Base-by-base conservation (phyloP, 2,329 filamentous ascomycete species). In the Arthrocladium fulminans region DNA sequence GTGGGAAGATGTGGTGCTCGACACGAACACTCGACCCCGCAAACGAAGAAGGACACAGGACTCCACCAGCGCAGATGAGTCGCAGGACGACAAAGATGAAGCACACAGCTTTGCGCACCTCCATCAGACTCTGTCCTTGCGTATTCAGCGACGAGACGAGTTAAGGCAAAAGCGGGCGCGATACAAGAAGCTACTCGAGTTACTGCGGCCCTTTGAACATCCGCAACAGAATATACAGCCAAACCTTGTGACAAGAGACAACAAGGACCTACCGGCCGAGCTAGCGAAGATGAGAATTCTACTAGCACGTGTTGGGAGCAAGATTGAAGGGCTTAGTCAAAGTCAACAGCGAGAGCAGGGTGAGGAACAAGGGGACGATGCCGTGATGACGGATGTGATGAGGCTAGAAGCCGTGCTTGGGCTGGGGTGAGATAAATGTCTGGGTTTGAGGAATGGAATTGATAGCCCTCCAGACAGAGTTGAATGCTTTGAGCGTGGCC, bases 221-320 rank as follows among this genome's bases (percentile, higher is more conserved):
- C 72, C 75, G 0, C 68, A 69, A 51, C 61, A 67, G 32, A 72
- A 69, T 44, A 68, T 79, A 34, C 75, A 79, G 54, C 74, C 74
- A 1, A 78, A 78, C 53, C 62, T 79, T 20, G 67, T 75, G 25
- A 74, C 72, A 27, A 66, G 66, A 44, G 73, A 77, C 56, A 70
- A 71, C 9, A 47, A 38, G n/a, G 71, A 73, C 49, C 61, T 79
- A 44, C 65, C 65, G 10, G 62, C 65, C 13, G 74, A 78, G 57
- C 50, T 79, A 49, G 67, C 69, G 42, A 72, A 68, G 57, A 74
- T 72, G 63, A 64, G 69, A 46, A 70, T 71, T 59, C 59, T 73
- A 40, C 60, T 71, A 43, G 69, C 69, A 23, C 63, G 69, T 34
- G 68, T 70, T 22, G 63, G 32, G 17, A 45, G 63, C 19, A 65